A percentile compares a stretch with the other conserved stretches of the same genome.
These are phyloP conservation scores for Termitomyces sp. DNA, from an alignment of 768 basidiomycete genomes.

Conservation along the genomic window DNA sequence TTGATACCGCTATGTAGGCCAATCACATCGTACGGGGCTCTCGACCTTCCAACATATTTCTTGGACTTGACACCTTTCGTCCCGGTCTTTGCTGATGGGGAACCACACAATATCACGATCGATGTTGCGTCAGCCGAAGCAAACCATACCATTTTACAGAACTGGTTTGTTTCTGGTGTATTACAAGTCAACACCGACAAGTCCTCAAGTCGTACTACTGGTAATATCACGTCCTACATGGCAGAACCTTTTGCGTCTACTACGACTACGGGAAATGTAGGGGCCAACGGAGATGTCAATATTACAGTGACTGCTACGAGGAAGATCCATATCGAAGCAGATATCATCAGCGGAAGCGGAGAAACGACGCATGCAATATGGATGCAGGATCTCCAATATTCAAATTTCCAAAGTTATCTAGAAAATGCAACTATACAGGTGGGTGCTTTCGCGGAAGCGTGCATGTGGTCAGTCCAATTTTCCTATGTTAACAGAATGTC, in stretches of 20 bases:
- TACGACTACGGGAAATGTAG: constrained; percentile 38
- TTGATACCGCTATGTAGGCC: constrained; percentile 33
- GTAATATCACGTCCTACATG: constrained; percentile 52
- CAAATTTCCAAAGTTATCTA: constrained; percentile 58
- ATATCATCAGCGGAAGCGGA: constrained; percentile 61
- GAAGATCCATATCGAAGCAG: constrained; percentile 52
- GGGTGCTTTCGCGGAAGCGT: not conserved
- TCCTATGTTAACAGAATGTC: constrained; percentile 25
- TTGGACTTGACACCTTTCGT: constrained; percentile 76
- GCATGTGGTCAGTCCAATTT: not conserved
- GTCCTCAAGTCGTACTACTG: constrained; percentile 57
- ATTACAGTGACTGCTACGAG: constrained; percentile 57
- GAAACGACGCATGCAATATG: constrained; percentile 46
- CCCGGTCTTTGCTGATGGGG: constrained; percentile 58
- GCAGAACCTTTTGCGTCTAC: constrained; percentile 52
- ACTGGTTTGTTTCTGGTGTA: constrained; percentile 72
- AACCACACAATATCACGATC: constrained; percentile 61
- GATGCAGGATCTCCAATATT: constrained; percentile 51
- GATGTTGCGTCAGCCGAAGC: constrained; percentile 69
- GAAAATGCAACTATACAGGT: constrained; percentile 39
- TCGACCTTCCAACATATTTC: constrained; percentile 75
- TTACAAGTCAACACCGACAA: constrained; percentile 65
- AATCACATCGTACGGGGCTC: constrained; percentile 69
- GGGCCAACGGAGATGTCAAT: constrained; percentile 40
- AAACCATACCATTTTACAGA: constrained; percentile 56